These are phyloP conservation scores for Botrytis paeoniae DNA, from an alignment of 2,329 filamentous ascomycete species.

Conservation along the genomic window DNA sequence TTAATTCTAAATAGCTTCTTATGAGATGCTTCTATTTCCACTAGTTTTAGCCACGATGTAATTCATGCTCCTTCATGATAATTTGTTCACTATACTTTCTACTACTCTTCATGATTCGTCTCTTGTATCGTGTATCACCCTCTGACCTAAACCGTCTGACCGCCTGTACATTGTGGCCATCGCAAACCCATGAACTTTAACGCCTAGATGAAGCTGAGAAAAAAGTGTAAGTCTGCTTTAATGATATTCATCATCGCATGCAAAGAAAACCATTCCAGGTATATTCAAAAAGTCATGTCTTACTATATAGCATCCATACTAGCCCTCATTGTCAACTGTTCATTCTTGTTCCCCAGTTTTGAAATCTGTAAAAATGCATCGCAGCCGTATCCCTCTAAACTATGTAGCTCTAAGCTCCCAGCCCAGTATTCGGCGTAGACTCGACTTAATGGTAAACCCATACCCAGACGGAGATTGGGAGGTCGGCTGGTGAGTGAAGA, in stretches of 20 bases:
- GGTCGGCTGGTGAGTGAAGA: constrained; percentile 77
- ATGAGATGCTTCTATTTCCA: constrained; percentile 29
- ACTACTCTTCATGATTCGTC: neutral
- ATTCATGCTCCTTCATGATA: constrained; percentile 35
- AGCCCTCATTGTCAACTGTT: constrained; percentile 78
- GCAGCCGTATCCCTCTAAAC: constrained; percentile 90
- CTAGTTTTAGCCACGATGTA: constrained; percentile 39
- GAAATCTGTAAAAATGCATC: constrained; percentile 96
- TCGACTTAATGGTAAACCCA: constrained; percentile 88
- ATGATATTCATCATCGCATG: neutral
- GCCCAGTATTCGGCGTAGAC: constrained; percentile 99
- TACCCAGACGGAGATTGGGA: constrained; percentile 82
- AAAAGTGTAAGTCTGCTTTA: neutral
- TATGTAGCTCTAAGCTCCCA: constrained; percentile 85
- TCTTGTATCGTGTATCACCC: neutral
- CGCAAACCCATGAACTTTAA: neutral
- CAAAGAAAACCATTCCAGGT: neutral
- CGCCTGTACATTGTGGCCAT: neutral
- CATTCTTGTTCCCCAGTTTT: constrained; percentile 95
- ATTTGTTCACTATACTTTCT: constrained; percentile 4
- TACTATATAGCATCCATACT: constrained; percentile 67
- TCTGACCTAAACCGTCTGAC: neutral
- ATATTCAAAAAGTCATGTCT: constrained; percentile 6
- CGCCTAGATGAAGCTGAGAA: neutral
- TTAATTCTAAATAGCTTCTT: constrained; percentile 26